phyloP scores from a whole-genome alignment of 495 filamentous ascomycete species.

The Penicillium canescens region DNA sequence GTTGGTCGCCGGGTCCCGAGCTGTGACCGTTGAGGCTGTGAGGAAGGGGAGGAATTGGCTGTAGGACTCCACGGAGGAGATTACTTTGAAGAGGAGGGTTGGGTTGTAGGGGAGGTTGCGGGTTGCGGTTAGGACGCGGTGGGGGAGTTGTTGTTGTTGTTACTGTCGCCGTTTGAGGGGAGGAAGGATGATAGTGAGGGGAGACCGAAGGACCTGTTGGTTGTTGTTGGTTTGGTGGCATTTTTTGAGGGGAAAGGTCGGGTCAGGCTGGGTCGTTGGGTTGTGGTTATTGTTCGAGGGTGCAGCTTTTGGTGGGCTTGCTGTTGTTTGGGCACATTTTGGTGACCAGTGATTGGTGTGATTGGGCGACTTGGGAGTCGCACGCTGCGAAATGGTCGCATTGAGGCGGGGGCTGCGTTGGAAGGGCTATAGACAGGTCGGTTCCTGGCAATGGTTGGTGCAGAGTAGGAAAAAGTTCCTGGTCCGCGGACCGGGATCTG shows the following conservation, averaged over 20 bases:
- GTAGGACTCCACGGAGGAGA: conserved; percentile 84
- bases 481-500: conserved; percentile 20
- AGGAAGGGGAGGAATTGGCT: conserved; percentile 84
- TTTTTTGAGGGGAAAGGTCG: conserved; percentile 5
- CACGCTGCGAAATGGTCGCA: conserved; percentile 14
- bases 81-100: conserved; percentile 69
- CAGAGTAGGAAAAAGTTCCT: background rate
- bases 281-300: conserved; percentile 15
- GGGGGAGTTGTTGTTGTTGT: conserved; percentile 24
- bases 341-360: background rate
- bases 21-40: conserved; percentile 67
- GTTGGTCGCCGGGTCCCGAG: conserved; percentile 46
- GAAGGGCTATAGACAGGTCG: background rate
- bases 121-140: conserved; percentile 63
- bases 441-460: background rate
- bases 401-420: conserved; percentile 1
- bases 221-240: conserved; percentile 7
- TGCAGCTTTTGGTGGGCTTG: background rate
- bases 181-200: conserved; percentile 39
- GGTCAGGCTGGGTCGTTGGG: conserved; percentile 4
- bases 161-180: conserved; percentile 20
- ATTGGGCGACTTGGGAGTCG: conserved; percentile 19
- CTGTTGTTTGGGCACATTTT: background rate
- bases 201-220: conserved; percentile 25
- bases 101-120: conserved; percentile 80